Evolutionary conservation across 257 asterid genomes (phyloP).

Genomic region (Solanum pennellii): DNA sequence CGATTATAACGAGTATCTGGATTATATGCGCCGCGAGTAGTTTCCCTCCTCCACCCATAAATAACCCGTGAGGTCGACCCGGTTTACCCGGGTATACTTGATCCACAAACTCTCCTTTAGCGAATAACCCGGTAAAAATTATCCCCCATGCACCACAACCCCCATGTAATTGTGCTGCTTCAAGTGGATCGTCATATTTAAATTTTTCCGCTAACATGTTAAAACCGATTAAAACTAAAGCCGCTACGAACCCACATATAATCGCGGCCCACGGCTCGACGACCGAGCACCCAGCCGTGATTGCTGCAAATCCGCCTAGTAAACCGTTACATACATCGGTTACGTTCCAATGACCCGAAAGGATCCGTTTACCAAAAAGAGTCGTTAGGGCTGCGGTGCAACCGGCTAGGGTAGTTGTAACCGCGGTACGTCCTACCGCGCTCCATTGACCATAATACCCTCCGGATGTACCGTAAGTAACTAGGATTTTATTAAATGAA

Average conservation of each 20-base stretch:
- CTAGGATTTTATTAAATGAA: constrained; percentile 44
- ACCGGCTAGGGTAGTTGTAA: constrained; percentile 81
- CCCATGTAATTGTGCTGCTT: constrained; percentile 91
- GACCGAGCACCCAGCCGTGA: constrained; percentile 83
- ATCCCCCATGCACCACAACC: constrained; percentile 93
- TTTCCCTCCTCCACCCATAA: constrained; percentile 85
- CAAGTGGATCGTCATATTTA: constrained; percentile 69
- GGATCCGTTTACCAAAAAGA: constrained; percentile 48
- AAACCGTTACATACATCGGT: constrained; percentile 88
- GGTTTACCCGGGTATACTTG: constrained; percentile 51
- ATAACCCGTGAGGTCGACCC: constrained; percentile 68
- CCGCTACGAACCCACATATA: constrained; percentile 79
- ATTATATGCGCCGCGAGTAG: constrained; percentile 59
- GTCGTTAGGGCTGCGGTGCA: constrained; percentile 92
- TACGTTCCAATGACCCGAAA: constrained; percentile 90
- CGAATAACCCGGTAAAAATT: constrained; percentile 68
- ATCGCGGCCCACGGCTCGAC: constrained; percentile 97
- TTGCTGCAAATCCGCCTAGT: constrained; percentile 86
- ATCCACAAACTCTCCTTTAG: constrained; percentile 43
- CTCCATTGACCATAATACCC: constrained; percentile 84
- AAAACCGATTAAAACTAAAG: constrained; percentile 67
- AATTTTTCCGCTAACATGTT: constrained; percentile 56
- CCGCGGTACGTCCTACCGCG: constrained; percentile 91
- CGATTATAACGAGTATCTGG: constrained; percentile 65
- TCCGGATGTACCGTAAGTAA: constrained; percentile 27